Evolutionary conservation across 768 basidiomycete species (phyloP).

Genomic region (Serendipita sp.): DNA sequence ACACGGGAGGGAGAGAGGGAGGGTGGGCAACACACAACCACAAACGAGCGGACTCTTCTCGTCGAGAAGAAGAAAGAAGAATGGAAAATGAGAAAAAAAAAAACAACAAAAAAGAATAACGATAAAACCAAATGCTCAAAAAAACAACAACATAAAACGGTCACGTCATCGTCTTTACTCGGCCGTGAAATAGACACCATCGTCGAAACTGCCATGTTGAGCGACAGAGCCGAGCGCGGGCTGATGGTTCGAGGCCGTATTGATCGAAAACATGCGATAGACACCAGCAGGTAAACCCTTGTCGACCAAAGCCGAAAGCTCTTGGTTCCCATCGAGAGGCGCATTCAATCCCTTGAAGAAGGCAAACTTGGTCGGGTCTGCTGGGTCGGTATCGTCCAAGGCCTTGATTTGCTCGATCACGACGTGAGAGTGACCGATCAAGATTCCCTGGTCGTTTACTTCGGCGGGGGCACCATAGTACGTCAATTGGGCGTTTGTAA

Average conservation of each 20-base stretch:
- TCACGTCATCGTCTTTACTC: neutral
- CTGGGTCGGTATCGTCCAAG: constrained; percentile 12
- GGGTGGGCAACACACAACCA: no score
- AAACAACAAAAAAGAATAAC: no score
- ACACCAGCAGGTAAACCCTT: constrained; percentile 20
- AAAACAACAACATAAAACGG: no score
- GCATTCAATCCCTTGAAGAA: constrained; percentile 22
- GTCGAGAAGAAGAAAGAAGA: no score
- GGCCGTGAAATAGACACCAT: constrained; percentile 10
- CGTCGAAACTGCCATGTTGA: constrained; percentile 16
- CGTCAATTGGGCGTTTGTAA: constrained; percentile 18
- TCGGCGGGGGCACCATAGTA: constrained; percentile 19
- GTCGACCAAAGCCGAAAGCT: constrained; percentile 17
- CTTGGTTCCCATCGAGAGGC: constrained; percentile 14
- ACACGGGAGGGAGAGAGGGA: no score
- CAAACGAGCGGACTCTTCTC: no score
- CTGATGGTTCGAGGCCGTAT: constrained; percentile 16
- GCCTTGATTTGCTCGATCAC: constrained; percentile 19
- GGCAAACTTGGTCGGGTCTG: constrained; percentile 18
- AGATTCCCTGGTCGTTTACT: constrained; percentile 16
- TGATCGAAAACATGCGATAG: constrained; percentile 16
- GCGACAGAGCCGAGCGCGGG: constrained; percentile 13
- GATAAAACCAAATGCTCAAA: no score
- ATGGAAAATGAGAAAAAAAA: no score
- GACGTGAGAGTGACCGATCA: constrained; percentile 22